phyloP scores from a whole-genome alignment of 192 early-diverging fungal species.

The Coemansia sp. region DNA sequence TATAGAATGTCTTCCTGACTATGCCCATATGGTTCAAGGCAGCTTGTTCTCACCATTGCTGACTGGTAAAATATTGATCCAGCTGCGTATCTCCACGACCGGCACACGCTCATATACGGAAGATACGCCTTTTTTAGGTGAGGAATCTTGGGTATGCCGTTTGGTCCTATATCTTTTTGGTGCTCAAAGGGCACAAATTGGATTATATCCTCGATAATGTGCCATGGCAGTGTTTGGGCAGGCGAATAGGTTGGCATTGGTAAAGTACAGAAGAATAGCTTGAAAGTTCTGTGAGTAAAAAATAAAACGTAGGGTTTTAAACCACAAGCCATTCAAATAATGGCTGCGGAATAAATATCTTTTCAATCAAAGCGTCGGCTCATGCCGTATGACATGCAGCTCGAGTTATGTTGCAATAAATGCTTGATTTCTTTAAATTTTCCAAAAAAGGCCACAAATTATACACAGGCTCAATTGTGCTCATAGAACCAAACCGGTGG shows the following conservation, averaged over 20 bases:
- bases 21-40: neutral
- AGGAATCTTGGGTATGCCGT: neutral
- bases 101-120: slow-evolving; percentile 14
- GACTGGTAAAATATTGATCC: slow-evolving; percentile 21
- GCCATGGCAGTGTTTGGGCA: slow-evolving; percentile 12
- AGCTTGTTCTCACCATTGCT: neutral
- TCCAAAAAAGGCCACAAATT: too few relatives aligned
- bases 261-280: neutral
- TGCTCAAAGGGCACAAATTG: neutral
- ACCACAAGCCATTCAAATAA: neutral
- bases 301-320: neutral
- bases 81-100: slow-evolving; percentile 14
- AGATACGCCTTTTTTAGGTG: slow-evolving; percentile 1
- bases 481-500: too few relatives aligned
- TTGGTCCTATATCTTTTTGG: neutral
- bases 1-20: neutral
- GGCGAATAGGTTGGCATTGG: slow-evolving; percentile 10
- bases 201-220: slow-evolving; percentile 5
- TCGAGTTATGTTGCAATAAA: neutral
- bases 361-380: neutral
- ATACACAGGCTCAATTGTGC: too few relatives aligned
- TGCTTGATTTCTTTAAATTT: too few relatives aligned
- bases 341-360: neutral
- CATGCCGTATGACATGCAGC: slow-evolving; percentile 1
- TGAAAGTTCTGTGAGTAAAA: neutral